Percentiles rank a stretch among this genome's conserved stretches.
These are phyloP conservation scores for Suillus lakei DNA, from an alignment of 768 basidiomycete genomes.

Conservation along the genomic window DNA sequence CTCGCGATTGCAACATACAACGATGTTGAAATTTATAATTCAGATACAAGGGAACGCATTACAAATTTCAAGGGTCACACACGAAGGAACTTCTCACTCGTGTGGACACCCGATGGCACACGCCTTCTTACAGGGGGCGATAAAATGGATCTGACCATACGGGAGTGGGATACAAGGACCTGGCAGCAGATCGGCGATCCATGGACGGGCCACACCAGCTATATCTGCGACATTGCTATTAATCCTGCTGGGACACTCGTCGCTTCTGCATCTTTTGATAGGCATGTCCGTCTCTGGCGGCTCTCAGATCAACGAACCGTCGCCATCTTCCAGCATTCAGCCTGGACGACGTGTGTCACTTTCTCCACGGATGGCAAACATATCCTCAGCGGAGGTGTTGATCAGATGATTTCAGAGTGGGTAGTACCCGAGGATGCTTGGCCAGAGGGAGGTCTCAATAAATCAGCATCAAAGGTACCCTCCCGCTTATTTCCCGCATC, in stretches of 20 bases:
- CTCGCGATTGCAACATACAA: neutral
- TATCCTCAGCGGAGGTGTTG: too few relatives aligned
- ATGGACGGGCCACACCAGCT: neutral
- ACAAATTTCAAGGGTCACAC: neutral
- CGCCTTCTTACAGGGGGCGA: neutral
- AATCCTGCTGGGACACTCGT: neutral
- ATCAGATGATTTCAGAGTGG: too few relatives aligned
- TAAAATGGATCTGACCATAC: neutral
- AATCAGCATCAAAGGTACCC: too few relatives aligned
- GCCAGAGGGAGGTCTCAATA: too few relatives aligned
- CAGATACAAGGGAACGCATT: neutral
- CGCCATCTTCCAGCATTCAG: too few relatives aligned
- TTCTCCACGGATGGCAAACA: too few relatives aligned
- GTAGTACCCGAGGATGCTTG: too few relatives aligned
- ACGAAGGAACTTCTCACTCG: neutral
- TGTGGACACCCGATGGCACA: neutral
- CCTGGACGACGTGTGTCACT: too few relatives aligned
- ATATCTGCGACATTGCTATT: neutral
- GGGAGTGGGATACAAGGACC: neutral
- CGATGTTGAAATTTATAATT: neutral
- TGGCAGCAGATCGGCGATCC: neutral
- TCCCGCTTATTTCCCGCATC: too few relatives aligned
- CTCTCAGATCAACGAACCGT: too few relatives aligned
- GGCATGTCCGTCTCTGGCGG: too few relatives aligned
- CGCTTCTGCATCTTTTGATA: neutral